Base-by-base conservation (phyloP, 2,329 filamentous ascomycete species). In the Proliferodiscus dingleyae region DNA sequence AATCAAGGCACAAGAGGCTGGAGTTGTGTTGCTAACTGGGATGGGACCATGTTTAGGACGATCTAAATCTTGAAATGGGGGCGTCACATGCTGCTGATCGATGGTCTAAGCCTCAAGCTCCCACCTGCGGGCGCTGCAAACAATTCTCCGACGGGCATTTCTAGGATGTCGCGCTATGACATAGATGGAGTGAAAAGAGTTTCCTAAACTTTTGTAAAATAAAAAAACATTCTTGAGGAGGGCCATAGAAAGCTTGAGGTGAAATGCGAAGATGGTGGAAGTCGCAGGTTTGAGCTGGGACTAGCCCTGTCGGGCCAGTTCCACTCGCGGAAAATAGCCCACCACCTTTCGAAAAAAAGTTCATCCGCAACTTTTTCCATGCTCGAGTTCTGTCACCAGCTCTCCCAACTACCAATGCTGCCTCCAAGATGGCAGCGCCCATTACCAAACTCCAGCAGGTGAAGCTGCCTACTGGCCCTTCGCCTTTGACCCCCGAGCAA, bases 401-500 rank as follows among this genome's bases (percentile, higher is more conserved):
- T 24, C 13, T 18, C 9, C 21, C 19, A n/a, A 24, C 37, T 37
- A 40, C 50, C 39, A 46, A 49, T 46, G 43, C 34, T 24, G 37
- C 16, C 21, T 18, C 32, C 41, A 58, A 47, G 26, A 63, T 63
- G 61, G 59, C 61, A 40, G 57, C 57, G 19, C 60, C 56, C 19
- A 45, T 62, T 37, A 49, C 47, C 43, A 60, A 60, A 47, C 58
- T 63, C 45, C 61, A 59, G 47, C 84, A 84, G 66, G 72, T 94
- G 63, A 94, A 59, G 43, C 78, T 94, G 63, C 83, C 91, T 46
- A 78, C 86, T 53, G 87, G 88, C 41, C 89, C 89, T 46, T 83
- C 85, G 32, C 85, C 88, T 43, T 71, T 91, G 38, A 95, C 91
- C 5, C 84, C 90, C 24, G 93, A 98, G 71, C 90, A 97, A 70